These are phyloP conservation scores for Hanseniaspora hatyaiensis DNA, from an alignment of 805 yeast genomes.

Conservation along the genomic window DNA sequence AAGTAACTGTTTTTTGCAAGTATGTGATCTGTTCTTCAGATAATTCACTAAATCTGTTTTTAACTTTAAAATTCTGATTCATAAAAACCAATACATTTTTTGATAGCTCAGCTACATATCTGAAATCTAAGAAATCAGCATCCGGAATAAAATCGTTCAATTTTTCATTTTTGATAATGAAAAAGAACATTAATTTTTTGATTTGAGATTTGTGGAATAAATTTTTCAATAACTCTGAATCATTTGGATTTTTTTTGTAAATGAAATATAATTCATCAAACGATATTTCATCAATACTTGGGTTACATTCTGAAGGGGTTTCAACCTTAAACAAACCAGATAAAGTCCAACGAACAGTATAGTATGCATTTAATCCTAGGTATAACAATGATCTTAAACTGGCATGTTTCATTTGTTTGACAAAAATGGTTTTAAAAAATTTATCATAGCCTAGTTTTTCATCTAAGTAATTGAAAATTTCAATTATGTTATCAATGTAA, in stretches of 20 bases:
- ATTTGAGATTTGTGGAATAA: conserved; percentile 4
- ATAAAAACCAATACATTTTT: neutral
- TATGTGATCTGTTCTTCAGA: neutral
- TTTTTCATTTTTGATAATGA: neutral
- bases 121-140: neutral
- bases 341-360: neutral
- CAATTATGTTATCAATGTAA: neutral
- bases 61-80: neutral
- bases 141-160: neutral
- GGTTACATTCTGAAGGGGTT: neutral
- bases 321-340: conserved; percentile 2
- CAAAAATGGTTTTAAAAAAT: neutral
- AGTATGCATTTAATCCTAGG: neutral
- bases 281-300: neutral
- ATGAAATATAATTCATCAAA: neutral
- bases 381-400: neutral
- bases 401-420: neutral
- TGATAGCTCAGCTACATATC: neutral
- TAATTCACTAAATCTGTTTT: neutral
- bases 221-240: neutral
- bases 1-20: neutral
- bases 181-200: neutral
- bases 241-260: neutral
- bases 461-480: neutral
- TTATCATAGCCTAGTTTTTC: conserved; percentile 2